These are phyloP conservation scores for Gliomastix tumulicola DNA, from an alignment of 2,329 filamentous ascomycete genomes.

Conservation along the genomic window DNA sequence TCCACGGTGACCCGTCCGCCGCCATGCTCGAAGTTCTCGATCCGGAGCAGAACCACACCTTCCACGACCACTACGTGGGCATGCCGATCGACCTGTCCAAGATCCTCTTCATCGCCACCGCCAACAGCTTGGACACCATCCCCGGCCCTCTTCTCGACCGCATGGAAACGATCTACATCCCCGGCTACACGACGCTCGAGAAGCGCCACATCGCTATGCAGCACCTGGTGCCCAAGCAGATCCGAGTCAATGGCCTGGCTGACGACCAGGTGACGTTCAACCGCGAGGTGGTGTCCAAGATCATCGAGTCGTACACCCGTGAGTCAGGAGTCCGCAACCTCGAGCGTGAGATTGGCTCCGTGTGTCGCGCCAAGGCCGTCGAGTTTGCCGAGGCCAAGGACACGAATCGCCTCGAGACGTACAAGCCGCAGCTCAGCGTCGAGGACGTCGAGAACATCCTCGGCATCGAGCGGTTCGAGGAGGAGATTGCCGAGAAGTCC, in stretches of 20 bases:
- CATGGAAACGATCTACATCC: conserved; percentile 92
- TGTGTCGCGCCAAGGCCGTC: conserved; percentile 92
- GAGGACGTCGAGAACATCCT: conserved; percentile 85
- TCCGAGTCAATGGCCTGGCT: conserved; percentile 79
- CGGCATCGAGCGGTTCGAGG: conserved; percentile 88
- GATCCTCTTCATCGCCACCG: conserved; percentile 94
- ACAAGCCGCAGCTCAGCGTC: conserved; percentile 66
- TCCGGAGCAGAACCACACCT: conserved; percentile 92
- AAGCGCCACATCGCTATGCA: conserved; percentile 91
- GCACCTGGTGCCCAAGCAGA: conserved; percentile 94
- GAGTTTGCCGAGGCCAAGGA: conserved; percentile 91
- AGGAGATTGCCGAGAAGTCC: conserved; percentile 86
- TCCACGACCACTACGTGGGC: conserved; percentile 93
- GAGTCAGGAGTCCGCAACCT: conserved; percentile 94
- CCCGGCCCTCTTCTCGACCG: conserved; percentile 88
- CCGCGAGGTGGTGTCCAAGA: conserved; percentile 83
- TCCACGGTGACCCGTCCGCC: conserved; percentile 91
- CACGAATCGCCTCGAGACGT: conserved; percentile 56
- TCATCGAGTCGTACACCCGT: conserved; percentile 93
- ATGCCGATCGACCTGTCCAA: conserved; percentile 95
- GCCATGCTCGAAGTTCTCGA: conserved; percentile 98
- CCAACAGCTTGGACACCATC: conserved; percentile 91
- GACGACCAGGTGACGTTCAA: conserved; percentile 69
- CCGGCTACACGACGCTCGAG: conserved; percentile 94
- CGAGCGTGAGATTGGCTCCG: conserved; percentile 89